Evolutionary conservation across 2,329 filamentous ascomycete species (phyloP).

Genomic region (Aspergillus brasiliensis): DNA sequence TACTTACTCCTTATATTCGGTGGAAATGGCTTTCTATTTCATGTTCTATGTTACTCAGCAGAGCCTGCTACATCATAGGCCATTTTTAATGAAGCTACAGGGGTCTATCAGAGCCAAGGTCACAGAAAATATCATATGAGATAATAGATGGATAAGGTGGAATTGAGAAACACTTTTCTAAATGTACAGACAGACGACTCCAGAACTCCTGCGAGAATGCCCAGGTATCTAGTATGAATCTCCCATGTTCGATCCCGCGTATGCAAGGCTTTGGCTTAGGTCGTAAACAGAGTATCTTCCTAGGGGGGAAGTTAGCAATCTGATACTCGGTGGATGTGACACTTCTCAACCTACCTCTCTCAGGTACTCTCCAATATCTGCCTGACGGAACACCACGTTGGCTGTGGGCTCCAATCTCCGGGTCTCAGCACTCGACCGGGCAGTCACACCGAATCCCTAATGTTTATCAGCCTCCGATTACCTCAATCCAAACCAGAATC

Average conservation of each 20-base stretch:
- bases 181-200: slow-evolving; percentile 26
- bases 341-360: slow-evolving; percentile 60
- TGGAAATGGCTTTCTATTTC: no score
- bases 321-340: neutral
- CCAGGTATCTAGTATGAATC: slow-evolving; percentile 28
- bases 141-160: neutral
- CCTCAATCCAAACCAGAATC: neutral
- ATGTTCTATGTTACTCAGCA: no score
- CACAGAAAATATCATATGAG: neutral
- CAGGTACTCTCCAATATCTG: slow-evolving; percentile 92
- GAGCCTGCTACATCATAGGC: no score
- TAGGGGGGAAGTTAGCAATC: slow-evolving; percentile 26
- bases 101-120: no score
- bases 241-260: slow-evolving; percentile 24
- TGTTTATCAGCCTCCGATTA: neutral
- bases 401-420: slow-evolving; percentile 86
- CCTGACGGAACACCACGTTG: slow-evolving; percentile 86
- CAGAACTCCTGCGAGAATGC: slow-evolving; percentile 28
- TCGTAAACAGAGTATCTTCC: slow-evolving; percentile 66
- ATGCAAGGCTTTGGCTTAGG: slow-evolving; percentile 35
- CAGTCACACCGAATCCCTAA: slow-evolving; percentile 86
- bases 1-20: no score
- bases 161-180: slow-evolving; percentile 16
- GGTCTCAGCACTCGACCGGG: slow-evolving; percentile 81
- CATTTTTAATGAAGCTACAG: no score